Evolutionary conservation across 192 early-diverging fungal species (phyloP), one percentile per base, ranked within the genome.

Genomic region (Coemansia sp.): DNA sequence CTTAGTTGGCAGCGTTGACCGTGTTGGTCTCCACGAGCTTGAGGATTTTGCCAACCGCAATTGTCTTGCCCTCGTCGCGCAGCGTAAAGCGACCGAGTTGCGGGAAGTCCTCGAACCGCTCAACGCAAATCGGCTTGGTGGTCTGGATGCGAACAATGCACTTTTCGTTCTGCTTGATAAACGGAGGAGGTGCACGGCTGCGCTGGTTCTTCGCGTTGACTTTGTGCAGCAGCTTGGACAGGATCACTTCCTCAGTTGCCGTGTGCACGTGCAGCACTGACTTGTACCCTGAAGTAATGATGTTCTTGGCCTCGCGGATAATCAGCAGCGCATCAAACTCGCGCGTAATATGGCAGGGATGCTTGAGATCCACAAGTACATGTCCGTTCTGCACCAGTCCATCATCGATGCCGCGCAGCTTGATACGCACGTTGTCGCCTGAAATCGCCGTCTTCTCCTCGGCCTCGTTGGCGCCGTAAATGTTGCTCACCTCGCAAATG

Each of bases 61-160:
- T 79, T 13, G 81, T 82, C 65, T 84, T 86, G 64, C 93, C 94
- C 85, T 99, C 95, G 69, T 97, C 95, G 66, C 97, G 90, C 24
- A 99, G 84, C n/a, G 96, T 99, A 81, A 99, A 98, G 52, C 97
- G 88, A 41, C 97, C 97, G 10, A 99, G 77, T 68, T 96, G 94
- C 45, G 92, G 89, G 59, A 91, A 89, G 22, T 93, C 90, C 16
- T 82, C 82, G 79, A 89, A 98, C 24, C 87, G 83, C 72, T 99
- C 97, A 10, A 96, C 75, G 65, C 94, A 95, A 19, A 97, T 76
- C 10, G 90, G 83, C 54, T 86, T 86, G 52, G 81, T 57, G 16
- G 86, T 85, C 77, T 94, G 90, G 49, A 99, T 86, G 57, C 89
- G 83, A 13, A 88, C 96, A 82, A 97, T 94, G 61, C 85, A 89